Evolutionary conservation across 176 grass and related monocot genomes (phyloP).

Genomic region (Cocos nucifera): DNA sequence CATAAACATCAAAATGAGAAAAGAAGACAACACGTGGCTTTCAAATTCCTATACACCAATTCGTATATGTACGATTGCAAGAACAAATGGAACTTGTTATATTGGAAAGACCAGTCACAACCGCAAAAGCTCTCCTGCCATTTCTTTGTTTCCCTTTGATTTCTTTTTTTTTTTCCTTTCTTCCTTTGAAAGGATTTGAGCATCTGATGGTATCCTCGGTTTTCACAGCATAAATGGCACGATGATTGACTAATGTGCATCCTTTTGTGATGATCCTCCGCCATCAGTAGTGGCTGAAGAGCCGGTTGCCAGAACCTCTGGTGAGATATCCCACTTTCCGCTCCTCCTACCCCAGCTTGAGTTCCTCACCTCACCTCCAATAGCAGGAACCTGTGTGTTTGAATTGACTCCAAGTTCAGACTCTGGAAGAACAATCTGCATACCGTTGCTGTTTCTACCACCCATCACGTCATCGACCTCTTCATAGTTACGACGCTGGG

Average conservation of each 20-base stretch:
- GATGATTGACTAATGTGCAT: conserved; percentile 17
- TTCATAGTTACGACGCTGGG: conserved; percentile 58
- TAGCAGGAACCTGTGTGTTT: conserved; percentile 23
- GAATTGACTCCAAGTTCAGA: conserved; percentile 20
- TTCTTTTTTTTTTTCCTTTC: not conserved
- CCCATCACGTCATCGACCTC: conserved; percentile 44
- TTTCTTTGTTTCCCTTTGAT: not conserved
- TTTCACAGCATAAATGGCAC: not conserved
- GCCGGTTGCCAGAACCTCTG: conserved; percentile 33
- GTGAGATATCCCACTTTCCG: conserved; percentile 56
- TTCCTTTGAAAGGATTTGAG: not conserved
- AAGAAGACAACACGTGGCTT: not conserved
- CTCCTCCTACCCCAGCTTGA: conserved; percentile 46
- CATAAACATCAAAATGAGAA: conserved; percentile 12
- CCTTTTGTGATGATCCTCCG: conserved; percentile 22
- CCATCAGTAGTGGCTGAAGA: conserved; percentile 15
- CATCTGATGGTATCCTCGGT: not conserved
- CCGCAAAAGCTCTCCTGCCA: too few relatives aligned
- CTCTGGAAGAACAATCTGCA: conserved; percentile 28
- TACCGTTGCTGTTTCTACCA: conserved; percentile 26
- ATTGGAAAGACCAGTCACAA: too few relatives aligned
- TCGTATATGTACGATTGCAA: not conserved
- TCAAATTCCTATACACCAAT: not conserved
- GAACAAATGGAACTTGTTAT: too few relatives aligned
- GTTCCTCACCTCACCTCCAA: conserved; percentile 32